Base-by-base conservation (phyloP, 2,329 filamentous ascomycete genomes). In the Ceratocystiopsis brevicomis region DNA sequence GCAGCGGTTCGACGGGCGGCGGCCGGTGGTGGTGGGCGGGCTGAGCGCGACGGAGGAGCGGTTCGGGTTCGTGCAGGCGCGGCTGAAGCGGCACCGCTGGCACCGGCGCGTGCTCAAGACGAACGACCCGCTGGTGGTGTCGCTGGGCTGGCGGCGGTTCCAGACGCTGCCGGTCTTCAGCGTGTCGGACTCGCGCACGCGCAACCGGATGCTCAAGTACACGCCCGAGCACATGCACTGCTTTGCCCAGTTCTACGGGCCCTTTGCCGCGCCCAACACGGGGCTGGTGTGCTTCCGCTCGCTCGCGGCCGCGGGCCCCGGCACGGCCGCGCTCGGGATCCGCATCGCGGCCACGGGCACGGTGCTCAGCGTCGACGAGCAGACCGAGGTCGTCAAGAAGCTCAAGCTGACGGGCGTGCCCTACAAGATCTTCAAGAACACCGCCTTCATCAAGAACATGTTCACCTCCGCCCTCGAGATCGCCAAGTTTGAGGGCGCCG, bases 161-260 rank as follows among this genome's bases (percentile, higher is more conserved):
- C 90, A 96, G 62, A 79, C 81, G 6, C 67, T 90, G 52, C 88
- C 88, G 16, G 77, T 95, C 47, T 98, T 95, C 72, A 90, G 81
- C 63, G 94, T 90, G 45, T 90, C 84, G 19, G 90, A 96, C 60
- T 93, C 83, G 48, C 76, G 90, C 52, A 92, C 84, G 21, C 73
- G 90, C 49, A 95, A 96, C 62, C 78, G 90, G 45, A 95, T 98
- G 88, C 73, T 98, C 48, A 98, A 98, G 61, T 98, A 98, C 61
- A 95, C 88, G 0, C 92, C 90, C 0, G 92, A 98, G 66, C 90
- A 98, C 57, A 96, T 95, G 86, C 90, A 96, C 64, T 98, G 92
- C 64, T 93, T 93, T 58, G 90, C 76, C 37, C 94, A 87, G 41
- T 86, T 96, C 61, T 96, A 93, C 56, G 90, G 87, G 0, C 90